These are phyloP conservation scores for Aureobasidium subglaciale DNA, from an alignment of 2,329 filamentous ascomycete genomes.

Conservation along the genomic window DNA sequence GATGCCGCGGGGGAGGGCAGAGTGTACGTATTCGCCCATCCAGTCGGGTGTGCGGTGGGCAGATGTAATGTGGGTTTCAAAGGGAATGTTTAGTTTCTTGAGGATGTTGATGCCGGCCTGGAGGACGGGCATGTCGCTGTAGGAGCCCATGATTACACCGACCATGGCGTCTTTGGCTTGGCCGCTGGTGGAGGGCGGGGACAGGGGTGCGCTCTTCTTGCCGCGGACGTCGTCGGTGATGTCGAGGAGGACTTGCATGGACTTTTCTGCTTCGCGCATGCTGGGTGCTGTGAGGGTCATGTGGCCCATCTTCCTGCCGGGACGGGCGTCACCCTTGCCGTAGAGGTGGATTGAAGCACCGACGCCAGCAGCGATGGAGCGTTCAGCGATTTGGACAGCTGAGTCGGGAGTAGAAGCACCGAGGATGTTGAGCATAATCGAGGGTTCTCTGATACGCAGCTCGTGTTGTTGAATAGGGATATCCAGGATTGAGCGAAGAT, in stretches of 20 bases:
- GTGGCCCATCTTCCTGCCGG: conserved; percentile 90
- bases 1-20: conserved; percentile 32
- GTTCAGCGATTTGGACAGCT: conserved; percentile 52
- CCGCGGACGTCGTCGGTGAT: conserved; percentile 48
- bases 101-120: conserved; percentile 60
- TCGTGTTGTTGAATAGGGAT: conserved; percentile 47
- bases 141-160: conserved; percentile 76
- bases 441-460: conserved; percentile 51
- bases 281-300: conserved; percentile 70
- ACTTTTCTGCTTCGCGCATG: conserved; percentile 59
- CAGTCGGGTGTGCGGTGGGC: conserved; percentile 50
- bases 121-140: conserved; percentile 66
- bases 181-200: conserved; percentile 14
- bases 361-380: conserved; percentile 51
- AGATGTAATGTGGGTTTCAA: conserved; percentile 67
- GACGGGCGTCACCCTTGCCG: conserved; percentile 76
- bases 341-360: conserved; percentile 71
- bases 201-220: conserved; percentile 38
- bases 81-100: conserved; percentile 63
- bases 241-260: conserved; percentile 63
- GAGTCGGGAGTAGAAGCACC: conserved; percentile 61
- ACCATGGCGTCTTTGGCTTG: conserved; percentile 49
- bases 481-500: conserved; percentile 76
- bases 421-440: conserved; percentile 76
- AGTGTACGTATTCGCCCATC: conserved; percentile 39